A percentile compares a stretch with the other conserved stretches of the same genome.
These are phyloP conservation scores for Dipteronia dyeriana DNA, from an alignment of 345 rosid genomes.

Conservation along the genomic window DNA sequence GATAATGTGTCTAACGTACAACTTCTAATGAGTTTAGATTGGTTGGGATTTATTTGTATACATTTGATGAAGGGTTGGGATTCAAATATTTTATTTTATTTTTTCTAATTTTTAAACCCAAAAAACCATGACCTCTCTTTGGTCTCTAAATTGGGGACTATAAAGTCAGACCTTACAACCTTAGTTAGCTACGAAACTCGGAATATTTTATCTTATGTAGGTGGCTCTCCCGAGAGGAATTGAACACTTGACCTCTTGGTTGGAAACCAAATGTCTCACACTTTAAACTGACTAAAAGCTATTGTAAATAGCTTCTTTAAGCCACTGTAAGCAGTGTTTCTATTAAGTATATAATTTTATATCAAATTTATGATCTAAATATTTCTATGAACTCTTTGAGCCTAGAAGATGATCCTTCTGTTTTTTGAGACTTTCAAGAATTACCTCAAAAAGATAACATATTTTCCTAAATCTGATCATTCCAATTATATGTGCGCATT, in stretches of 20 bases:
- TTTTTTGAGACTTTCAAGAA: too few species aligned
- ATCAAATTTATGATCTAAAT: background rate
- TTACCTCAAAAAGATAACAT: background rate
- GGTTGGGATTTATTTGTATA: background rate
- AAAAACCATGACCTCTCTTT: background rate
- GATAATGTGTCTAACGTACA: background rate
- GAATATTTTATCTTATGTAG: background rate
- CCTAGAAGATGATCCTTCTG: too few species aligned
- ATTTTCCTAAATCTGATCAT: background rate
- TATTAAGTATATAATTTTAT: background rate
- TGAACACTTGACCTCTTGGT: background rate
- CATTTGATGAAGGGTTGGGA: background rate
- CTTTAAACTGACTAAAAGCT: background rate
- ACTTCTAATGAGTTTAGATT: background rate
- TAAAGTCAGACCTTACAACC: too few species aligned
- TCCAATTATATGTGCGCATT: background rate
- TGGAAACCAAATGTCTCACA: background rate
- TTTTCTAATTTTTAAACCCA: background rate
- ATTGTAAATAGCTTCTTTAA: background rate
- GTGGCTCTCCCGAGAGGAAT: background rate
- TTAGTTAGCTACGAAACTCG: background rate
- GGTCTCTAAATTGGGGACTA: background rate
- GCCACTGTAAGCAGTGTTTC: background rate
- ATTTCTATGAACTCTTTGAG: too few species aligned
- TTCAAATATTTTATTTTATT: background rate